Evolutionary conservation across 192 early-diverging fungal genomes (phyloP).

Genomic region (Dimargaris verticillata): DNA sequence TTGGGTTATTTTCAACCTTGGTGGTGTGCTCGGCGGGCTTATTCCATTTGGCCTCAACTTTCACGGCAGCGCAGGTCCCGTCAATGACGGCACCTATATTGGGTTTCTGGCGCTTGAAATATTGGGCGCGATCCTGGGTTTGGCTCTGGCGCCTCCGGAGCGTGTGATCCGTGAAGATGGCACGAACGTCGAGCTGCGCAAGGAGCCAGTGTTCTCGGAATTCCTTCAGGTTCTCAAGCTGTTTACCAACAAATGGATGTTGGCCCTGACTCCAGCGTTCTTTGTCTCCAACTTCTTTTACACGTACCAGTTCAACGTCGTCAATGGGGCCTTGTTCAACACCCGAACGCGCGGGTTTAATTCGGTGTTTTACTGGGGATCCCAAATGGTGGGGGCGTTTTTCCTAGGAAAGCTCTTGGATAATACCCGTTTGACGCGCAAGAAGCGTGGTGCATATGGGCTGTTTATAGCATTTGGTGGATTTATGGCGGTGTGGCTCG

Average conservation of each 20-base stretch:
- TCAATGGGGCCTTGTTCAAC: slow-evolving; percentile 49
- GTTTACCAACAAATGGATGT: slow-evolving; percentile 45
- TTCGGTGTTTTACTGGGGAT: slow-evolving; percentile 58
- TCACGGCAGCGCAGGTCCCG: slow-evolving; percentile 24
- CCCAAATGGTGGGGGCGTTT: slow-evolving; percentile 54
- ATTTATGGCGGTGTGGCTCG: slow-evolving; percentile 48
- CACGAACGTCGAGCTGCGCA: slow-evolving; percentile 41
- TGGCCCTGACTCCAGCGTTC: slow-evolving; percentile 53
- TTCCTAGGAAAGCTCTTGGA: slow-evolving; percentile 53
- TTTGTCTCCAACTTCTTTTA: slow-evolving; percentile 67
- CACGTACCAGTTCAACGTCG: slow-evolving; percentile 47
- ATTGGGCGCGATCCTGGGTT: slow-evolving; percentile 36
- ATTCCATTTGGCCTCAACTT: slow-evolving; percentile 58
- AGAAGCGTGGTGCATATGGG: slow-evolving; percentile 43
- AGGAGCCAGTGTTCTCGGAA: slow-evolving; percentile 46
- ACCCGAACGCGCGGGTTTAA: slow-evolving; percentile 55
- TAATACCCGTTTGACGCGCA: slow-evolving; percentile 30
- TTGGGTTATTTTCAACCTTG: slow-evolving; percentile 80
- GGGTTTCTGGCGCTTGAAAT: slow-evolving; percentile 53
- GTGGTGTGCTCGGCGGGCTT: slow-evolving; percentile 62
- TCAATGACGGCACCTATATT: slow-evolving; percentile 57
- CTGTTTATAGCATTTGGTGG: slow-evolving; percentile 26
- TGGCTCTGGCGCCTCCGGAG: slow-evolving; percentile 35
- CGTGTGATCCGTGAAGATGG: slow-evolving; percentile 55
- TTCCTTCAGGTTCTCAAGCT: slow-evolving; percentile 31